Base-by-base conservation (phyloP, 106 monocot species). In the Acorus gramineus region DNA sequence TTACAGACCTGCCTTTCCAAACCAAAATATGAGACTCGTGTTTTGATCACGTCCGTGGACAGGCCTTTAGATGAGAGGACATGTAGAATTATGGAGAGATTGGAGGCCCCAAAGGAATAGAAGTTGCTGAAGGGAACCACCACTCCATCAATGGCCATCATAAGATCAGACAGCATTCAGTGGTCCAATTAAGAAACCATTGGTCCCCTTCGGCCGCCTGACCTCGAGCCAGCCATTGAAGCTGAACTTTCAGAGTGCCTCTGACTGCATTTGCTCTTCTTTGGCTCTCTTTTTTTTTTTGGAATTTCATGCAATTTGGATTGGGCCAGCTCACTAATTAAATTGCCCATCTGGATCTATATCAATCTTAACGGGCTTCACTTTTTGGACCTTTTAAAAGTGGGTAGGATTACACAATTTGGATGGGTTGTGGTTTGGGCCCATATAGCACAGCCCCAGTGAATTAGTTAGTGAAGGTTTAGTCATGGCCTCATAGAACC, bases 11-110 rank as follows among this genome's bases (percentile, higher is more conserved):
- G 49, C 46, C 49, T 60, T 63, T 57, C 75, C 14, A 59, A 52
- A 57, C 50, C 68, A 13, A 69, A 69, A 50, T 3, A 59, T 52
- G 67, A 65, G 46, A 68, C 43, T 55, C 49, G 47, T 1, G 57
- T 48, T 6, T 47, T 65, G 4, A 28, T 28, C 28, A 9, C 47
- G 47, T 56, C 71, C 28, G 67, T 70, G 44, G 62, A 47, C 43
- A 78, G 67, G 72, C 69, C 71, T 46, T 52, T 93, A 8, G 82
- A 85, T 64, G 85, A 85, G 50, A 83, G 83, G 49, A 93, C 89
- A 28, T 78, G 72, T 47, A 89, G 73, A 66, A 93, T 89, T 71
- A 73, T 93, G 4, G 93, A 93, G 67, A 89, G 89, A 63, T 69
- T 93, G 59, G 89, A 93, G 63, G 71, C 64, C 4, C 89, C 86